Evolutionary conservation across 768 basidiomycete species (phyloP), one percentile per base, ranked within the genome.

Genomic region (Phanerochaete sordida): DNA sequence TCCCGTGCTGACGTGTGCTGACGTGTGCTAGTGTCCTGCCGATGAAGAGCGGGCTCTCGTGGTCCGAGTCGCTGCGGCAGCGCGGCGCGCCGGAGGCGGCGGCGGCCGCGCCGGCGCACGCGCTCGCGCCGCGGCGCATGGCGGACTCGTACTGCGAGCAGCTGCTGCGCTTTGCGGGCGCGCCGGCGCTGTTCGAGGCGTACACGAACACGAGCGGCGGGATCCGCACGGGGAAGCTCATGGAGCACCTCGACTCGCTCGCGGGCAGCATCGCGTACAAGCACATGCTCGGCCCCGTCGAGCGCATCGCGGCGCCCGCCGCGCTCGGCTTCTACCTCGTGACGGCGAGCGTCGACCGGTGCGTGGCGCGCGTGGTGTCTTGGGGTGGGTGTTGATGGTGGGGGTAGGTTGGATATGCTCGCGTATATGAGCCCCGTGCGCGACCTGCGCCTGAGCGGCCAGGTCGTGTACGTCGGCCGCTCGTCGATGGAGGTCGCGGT

Each of bases 401-500:
- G 19, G 4, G 11, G 31, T 55, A 89, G 87, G 52, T 72, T 90
- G 28, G 89, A 90, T 63, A 86, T 90, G 84, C 72, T 90, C 12
- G 74, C 82, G 1, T 76, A 81, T 12, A 72, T 91, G 15, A 72
- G 82, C 55, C 82, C 86, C 11, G 73, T 82, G 12, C 79, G 84
- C 11, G 90, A 93, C 69, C 77, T 93, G 24, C 79, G 88, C 27
- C 74, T 93, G 33, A 87, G 87, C 37, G 92, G 91, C 0, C 90
- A 93, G 66, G 90, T 93, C 21, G 86, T 92, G 33, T 88, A 87
- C 64, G 87, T 87, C 0, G 92, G 91, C 0, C 77, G 69, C 49
- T 88, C 86, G 57, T 90, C 88, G 0, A 90, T 93, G 84, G 91
- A 93, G 68, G 84, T 93, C n/a, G 88, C 84, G 3, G 87, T 95